Percentiles rank a stretch among this genome's conserved stretches.
Evolutionary conservation across 192 early-diverging fungal genomes (phyloP).

Genomic region (Coemansia sp.): DNA sequence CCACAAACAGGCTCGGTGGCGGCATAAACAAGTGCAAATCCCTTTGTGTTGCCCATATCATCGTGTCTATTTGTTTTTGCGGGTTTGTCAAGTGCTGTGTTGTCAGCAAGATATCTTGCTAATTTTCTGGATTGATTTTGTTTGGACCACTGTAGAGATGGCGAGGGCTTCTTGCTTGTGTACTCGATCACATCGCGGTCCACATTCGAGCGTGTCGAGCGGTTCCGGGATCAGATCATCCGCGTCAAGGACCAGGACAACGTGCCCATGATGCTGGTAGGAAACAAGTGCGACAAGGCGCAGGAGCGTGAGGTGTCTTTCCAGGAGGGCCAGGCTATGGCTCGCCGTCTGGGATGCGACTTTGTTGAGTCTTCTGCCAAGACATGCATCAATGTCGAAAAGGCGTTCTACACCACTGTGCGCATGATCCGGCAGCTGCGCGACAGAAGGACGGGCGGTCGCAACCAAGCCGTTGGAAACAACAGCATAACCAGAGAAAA

Average conservation of each 20-base stretch:
- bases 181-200: slow-evolving; percentile 87
- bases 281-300: slow-evolving; percentile 89
- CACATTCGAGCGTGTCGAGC: slow-evolving; percentile 85
- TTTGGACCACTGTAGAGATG: slow-evolving; percentile 69
- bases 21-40: neutral
- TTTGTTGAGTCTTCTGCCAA: slow-evolving; percentile 92
- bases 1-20: too few species aligned
- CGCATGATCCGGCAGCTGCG: slow-evolving; percentile 73
- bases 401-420: slow-evolving; percentile 80
- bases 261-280: slow-evolving; percentile 89
- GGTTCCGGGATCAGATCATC: slow-evolving; percentile 83
- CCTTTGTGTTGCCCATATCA: neutral
- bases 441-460: slow-evolving; percentile 52
- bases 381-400: slow-evolving; percentile 89
- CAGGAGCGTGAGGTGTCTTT: slow-evolving; percentile 82
- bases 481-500: slow-evolving; percentile 45
- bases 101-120: neutral
- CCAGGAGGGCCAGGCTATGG: slow-evolving; percentile 80
- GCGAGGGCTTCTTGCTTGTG: slow-evolving; percentile 88
- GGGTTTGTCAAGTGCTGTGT: neutral
- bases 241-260: slow-evolving; percentile 89
- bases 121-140: neutral
- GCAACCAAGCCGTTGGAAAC: slow-evolving; percentile 24
- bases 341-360: slow-evolving; percentile 69
- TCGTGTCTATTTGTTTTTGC: neutral